Evolutionary conservation across 1,284 basidiomycete genomes (phyloP), one percentile per base, ranked within the genome.

Genomic region (Moniliophthora roreri): DNA sequence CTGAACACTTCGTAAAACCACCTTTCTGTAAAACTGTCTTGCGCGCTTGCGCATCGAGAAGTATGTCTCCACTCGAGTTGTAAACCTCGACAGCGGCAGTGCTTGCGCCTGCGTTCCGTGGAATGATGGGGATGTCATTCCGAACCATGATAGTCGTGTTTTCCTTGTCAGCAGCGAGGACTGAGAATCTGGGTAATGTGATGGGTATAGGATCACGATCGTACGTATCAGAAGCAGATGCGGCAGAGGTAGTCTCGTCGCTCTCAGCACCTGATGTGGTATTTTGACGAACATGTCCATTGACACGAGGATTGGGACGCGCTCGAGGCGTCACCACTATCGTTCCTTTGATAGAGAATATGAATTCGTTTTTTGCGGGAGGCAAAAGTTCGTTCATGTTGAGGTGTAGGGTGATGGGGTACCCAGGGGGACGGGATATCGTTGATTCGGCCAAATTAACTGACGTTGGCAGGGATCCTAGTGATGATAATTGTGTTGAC

Each of bases 301-400:
- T 61, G 51, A 58, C 55, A 47, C 63, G 65, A 36, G 61, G 65
- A 37, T 63, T 48, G 28, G 24, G 24, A 38, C 46, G 49, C 36
- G 67, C 58, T 41, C 77, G 77, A 20, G 85, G 76, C 3, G 74
- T 75, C 28, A 91, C 68, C 4, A 89, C 67, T 37, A 91, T 73
- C 2, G 77, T 83, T 3, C 89, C 88, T 3, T 76, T 74, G 37
- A 91, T 79, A 11, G 70, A 78, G 64, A 91, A 87, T 2, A 76
- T 78, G 62, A 91, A 84, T 5, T 73, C 65, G 54, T 81, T 84
- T 65, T 82, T 85, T 26, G 78, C 69, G 2, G 85, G 80, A 1
- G 81, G 78, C n/a, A 82, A 70, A 13, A 91, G 71, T 40, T 90
- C 86, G 61, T 88, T 88, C 75, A 91, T 87, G 61, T 91, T 89